phyloP scores from a whole-genome alignment of 2,329 filamentous ascomycete species.

The Hortaea werneckii region DNA sequence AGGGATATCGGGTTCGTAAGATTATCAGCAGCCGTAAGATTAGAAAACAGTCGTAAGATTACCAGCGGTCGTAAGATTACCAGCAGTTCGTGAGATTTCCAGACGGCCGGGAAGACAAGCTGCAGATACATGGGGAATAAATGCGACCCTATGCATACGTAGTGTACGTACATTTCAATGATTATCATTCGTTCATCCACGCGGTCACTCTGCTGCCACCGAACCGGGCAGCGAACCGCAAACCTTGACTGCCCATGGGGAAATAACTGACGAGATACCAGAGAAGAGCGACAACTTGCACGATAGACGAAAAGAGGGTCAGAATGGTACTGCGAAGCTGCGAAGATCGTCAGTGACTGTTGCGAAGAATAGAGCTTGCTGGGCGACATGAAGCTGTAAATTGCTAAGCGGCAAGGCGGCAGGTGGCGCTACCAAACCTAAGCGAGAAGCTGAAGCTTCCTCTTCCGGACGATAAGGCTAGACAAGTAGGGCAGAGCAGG shows the following conservation, averaged over 20 bases:
- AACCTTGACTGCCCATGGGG: slow-evolving; percentile 83
- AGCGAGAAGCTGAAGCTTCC: no score
- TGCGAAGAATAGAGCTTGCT: slow-evolving; percentile 1
- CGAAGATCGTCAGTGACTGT: slow-evolving; percentile 8
- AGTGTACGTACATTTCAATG: no score
- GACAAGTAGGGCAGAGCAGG: background rate
- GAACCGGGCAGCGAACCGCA: slow-evolving; percentile 78
- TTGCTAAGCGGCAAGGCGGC: background rate
- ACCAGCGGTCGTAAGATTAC: no score
- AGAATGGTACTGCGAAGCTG: slow-evolving; percentile 77
- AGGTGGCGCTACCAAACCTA: background rate
- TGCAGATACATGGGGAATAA: no score
- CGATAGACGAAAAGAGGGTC: slow-evolving; percentile 71
- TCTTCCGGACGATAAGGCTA: no score
- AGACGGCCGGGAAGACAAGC: no score
- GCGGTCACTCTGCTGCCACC: slow-evolving; percentile 73
- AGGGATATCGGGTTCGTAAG: no score
- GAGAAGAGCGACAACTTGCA: slow-evolving; percentile 71
- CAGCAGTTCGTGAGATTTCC: no score
- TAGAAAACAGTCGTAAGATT: no score
- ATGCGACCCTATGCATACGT: no score
- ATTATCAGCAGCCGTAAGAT: no score
- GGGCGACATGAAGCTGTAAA: background rate
- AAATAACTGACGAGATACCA: slow-evolving; percentile 99
- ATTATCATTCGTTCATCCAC: slow-evolving; percentile 66